Base-by-base conservation (phyloP, 2,329 filamentous ascomycete species). In the Penicillium griseofulvum region DNA sequence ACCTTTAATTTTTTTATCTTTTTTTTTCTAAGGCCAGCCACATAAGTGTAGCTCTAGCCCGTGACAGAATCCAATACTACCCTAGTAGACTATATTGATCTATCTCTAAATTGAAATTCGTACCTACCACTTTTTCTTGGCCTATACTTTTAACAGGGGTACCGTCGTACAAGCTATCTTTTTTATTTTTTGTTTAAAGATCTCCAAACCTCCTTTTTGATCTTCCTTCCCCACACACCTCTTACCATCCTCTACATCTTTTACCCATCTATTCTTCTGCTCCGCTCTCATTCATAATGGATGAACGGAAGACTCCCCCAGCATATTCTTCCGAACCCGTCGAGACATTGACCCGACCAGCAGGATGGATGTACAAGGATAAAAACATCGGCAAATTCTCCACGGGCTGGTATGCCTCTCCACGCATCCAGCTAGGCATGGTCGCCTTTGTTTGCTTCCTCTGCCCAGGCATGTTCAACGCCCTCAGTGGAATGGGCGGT, bases 391-490 rank as follows among this genome's bases (percentile, higher is more conserved):
- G 79, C 22, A 74, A 76, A 51, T 69, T 71, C 41, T 78, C 79
- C 57, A 52, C 86, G 6, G 72, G 75, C 39, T 89, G 85, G 81
- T 90, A 87, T 69, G 87, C 87, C 38, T 89, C 87, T 57, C 88
- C 88, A 26, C 82, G 83, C 65, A 73, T 86, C 55, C 87, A 90
- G 75, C 79, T 90, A 39, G 68, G 58, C 58, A 82, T 90, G 80
- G 86, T 90, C 53, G 77, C 84, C 45, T 77, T 87, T 54, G 83
- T 87, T 38, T 87, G 84, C 67, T 87, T 88, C 76, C 68, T 87
- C 61, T 88, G 85, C 68, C 85, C 85, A 1, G 84, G 84, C 65
- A 86, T 87, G 83, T 87, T 83, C 74, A 87, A 87, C 63, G 83
- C 84, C 29, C 71, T 87, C 22, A 70, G 73, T 54, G 84, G 84